phyloP scores from a whole-genome alignment of 2,329 filamentous ascomycete genomes.

The Fusarium sp. region DNA sequence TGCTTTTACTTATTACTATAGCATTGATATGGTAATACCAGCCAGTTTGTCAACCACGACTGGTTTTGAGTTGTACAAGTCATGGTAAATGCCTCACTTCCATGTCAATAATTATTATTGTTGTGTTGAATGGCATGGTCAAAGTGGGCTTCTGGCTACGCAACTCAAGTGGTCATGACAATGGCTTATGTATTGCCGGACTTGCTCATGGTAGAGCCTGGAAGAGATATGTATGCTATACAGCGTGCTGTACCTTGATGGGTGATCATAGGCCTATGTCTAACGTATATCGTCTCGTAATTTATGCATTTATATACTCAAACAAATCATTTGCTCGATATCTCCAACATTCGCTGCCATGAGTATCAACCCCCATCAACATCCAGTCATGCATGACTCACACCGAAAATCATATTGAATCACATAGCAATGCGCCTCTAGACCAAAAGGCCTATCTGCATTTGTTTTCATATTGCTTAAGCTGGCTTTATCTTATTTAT shows the following conservation, averaged over 20 bases:
- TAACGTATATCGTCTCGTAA: not conserved
- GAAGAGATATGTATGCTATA: not conserved
- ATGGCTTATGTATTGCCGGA: not conserved
- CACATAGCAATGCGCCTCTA: not conserved
- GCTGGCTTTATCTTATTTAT: not conserved
- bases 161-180: not conserved
- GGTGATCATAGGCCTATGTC: not conserved
- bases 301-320: not conserved
- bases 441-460: not conserved
- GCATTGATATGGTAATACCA: rapidly evolving
- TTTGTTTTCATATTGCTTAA: not conserved
- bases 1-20: rapidly evolving
- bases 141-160: not conserved
- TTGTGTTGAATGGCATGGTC: too few species aligned
- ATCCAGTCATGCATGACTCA: not conserved
- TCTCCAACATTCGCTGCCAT: not conserved
- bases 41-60: too few species aligned
- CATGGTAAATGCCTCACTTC: not conserved
- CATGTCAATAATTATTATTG: not conserved
- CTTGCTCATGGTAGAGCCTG: not conserved
- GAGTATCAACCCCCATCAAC: not conserved
- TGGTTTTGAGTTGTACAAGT: not conserved
- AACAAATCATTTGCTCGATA: not conserved
- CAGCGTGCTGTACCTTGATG: too few species aligned
- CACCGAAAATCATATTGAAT: not conserved